Evolutionary conservation across 768 basidiomycete genomes (phyloP), one percentile per base, ranked within the genome.

Genomic region (Tricholoma hemisulphureum): DNA sequence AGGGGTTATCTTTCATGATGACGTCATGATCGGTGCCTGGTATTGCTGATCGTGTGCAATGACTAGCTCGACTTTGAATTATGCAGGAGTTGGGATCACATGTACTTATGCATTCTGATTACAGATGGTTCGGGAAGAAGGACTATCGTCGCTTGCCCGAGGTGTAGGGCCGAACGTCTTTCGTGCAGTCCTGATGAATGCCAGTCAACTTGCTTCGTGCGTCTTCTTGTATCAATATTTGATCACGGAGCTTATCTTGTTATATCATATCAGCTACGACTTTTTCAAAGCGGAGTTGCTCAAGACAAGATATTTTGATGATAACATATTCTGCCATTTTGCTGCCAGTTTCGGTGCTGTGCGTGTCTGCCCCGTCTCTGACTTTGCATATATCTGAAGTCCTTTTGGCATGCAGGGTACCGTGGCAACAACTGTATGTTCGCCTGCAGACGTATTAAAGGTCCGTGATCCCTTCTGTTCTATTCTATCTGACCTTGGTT

Each of bases 41-140:
- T 53, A 49, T 54, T 49, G 29, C 18, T 51, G 54, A 49, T 62
- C 63, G 63, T 55, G 58, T 63, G 58, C 63, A 24, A 31, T 61
- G 39, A 46, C 41, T 16, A 10, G 23, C 14, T 13, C 20, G 21
- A 23, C 9, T 9, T 24, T 45, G 43, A 45, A 13, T 6, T 11
- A 14, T 23, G 7, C 4, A 24, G 43, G 11, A 4, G 4, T 24
- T 43, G n/a, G 10, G 10, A 23, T 13, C 13, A 10, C n/a, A 21
- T 24, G n/a, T 31, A 18, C 35, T 59, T 54, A 59, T n/a, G n/a
- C 50, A 62, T 48, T 29, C 53, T 34, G 21, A 31, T 16, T 48
- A 16, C 62, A 91, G 87, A 95, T 96, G 91, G 83, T 93, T 10
- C 81, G 85, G 1, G 93, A 95, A 70, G 93, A 96, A 72, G 93